Base-by-base conservation (phyloP, 345 rosid species). In the Camelina sativa region DNA sequence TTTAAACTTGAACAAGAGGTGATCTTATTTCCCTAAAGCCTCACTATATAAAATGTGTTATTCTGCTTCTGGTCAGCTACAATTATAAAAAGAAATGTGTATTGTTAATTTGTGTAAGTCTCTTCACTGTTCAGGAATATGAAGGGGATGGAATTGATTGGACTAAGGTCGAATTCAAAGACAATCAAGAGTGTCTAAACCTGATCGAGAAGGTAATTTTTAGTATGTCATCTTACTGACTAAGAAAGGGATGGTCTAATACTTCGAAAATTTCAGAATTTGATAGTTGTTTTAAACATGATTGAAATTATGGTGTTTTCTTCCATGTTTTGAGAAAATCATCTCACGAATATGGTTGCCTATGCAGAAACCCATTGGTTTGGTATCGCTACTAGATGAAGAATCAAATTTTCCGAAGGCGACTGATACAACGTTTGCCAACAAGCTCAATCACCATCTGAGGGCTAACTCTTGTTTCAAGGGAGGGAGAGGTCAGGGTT, bases 1-100 rank as follows among this genome's bases (percentile, higher is more conserved):
- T 85, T 91, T 73, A 93, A 93, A 82, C 91, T 91, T 67, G 86
- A 85, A 80, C 97, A 91, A 79, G 97, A 91, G 96, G 98, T 89
- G 67, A 76, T 20, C 25, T n/a, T 67, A 30, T 71, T 76, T 43
- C 47, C 44, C 51, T 61, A 12, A 8, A 19, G 43, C 44, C 15
- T 47, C 34, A 44, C 30, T 23, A 4, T 65, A 37, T 48, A 57
- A 64, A 1, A 62, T 47, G 22, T 44, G 13, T 22, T 4, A 16
- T 38, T 41, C 12, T 25, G 11, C 2, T 38, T 54, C 17, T 67
- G 38, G 8, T 54, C 5, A 54, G 17, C 53, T 48, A 50, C 15
- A 11, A 3, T 37, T 15, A 11, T 8, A 30, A n/a, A 15, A 23
- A 19, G n/a, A 0, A 15, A 22, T 66, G 8, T 48, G 20, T 57